Base-by-base conservation (phyloP, 768 basidiomycete species). In the Lentinula detonsa region DNA sequence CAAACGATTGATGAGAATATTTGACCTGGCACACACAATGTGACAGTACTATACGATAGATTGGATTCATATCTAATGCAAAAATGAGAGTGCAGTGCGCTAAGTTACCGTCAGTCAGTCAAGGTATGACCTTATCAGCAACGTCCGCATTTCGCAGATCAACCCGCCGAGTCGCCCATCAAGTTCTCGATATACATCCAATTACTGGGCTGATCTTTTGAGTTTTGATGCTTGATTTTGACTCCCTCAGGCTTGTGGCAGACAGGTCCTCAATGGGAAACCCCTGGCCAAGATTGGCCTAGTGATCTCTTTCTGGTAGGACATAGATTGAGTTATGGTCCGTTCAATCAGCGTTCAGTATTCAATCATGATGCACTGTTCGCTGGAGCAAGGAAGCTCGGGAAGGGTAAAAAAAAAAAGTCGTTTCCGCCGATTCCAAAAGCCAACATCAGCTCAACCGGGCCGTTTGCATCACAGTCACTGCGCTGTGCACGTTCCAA, bases 51-150 rank as follows among this genome's bases (percentile, higher is more conserved):
- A 52, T 21, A 52, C 15, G 37, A 39, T 39, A 39, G 37, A 50
- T 50, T 50, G 5, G 51, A 40, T 31, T 56, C 40, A 45, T 39
- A 21, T 35, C 18, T 35, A 54, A 39, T 54, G 53, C 34, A 54
- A 39, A 52, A 54, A 33, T 54, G 53, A 54, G 53, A 54, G 53
- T 54, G 55, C 55, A 56, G 55, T 56, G 55, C 39, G 23, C 40
- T 56, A 15, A 28, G 55, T 56, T 56, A 56, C 55, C 55, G 55
- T 56, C 55, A 56, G 37, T 56, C 21, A 21, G 3, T 39, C 37
- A 39, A 34, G 28, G 28, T n/a, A 8, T n/a, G 49, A 28, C 21
- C 53, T 56, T 56, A 56, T 56, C 40, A 42, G 23, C 55, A 56
- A 42, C 23, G 46, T 48, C 37, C 39, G 39, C 55, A 43, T 56